phyloP scores from a whole-genome alignment of 257 asterid genomes.

The Solanum rostratum region DNA sequence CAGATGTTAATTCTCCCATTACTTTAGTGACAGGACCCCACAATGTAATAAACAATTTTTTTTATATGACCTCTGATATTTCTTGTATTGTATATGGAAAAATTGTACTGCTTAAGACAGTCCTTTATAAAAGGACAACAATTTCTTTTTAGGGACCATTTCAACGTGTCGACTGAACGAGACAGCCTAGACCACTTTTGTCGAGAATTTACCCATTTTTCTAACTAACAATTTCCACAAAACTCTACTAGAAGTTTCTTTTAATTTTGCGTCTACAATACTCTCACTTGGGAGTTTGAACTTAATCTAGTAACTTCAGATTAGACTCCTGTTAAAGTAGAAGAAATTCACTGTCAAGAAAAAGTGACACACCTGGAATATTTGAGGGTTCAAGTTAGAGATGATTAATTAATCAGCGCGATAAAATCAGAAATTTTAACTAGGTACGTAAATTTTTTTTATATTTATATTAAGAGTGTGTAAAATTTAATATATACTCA shows the following conservation, averaged over 20 bases:
- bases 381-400: background rate
- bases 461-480: no score
- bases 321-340: background rate
- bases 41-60: background rate
- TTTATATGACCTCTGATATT: background rate
- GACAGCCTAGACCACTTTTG: background rate
- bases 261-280: background rate
- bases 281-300: background rate
- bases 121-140: background rate
- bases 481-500: no score
- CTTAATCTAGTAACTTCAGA: background rate
- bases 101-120: background rate
- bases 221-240: background rate
- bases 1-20: no score
- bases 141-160: background rate
- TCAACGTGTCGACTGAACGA: background rate
- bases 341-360: background rate
- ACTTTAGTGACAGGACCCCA: background rate
- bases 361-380: background rate
- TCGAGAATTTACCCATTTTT: background rate
- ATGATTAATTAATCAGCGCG: accelerated
- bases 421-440: no score
- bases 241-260: background rate
- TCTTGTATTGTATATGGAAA: background rate
- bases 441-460: no score